A percentile compares a stretch with the other conserved stretches of the same genome.
These are phyloP conservation scores for Candida sanyaensis DNA, from an alignment of 1,139 yeast species.

Conservation along the genomic window DNA sequence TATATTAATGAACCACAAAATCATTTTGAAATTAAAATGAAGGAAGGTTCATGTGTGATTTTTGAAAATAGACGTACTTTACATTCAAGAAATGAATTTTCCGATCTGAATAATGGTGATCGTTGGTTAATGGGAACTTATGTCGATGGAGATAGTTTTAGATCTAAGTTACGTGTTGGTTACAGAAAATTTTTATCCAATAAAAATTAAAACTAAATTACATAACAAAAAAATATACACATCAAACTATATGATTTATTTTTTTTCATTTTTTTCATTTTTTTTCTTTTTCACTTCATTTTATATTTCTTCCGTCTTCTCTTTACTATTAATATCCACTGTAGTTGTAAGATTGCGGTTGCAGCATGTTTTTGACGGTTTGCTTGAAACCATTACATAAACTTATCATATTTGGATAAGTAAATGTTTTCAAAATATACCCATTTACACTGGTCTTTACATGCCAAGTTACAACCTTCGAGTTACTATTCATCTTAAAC, in stretches of 20 bases:
- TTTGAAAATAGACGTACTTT: slow-evolving; percentile 75
- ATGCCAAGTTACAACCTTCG: slow-evolving; percentile 84
- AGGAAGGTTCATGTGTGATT: slow-evolving; percentile 66
- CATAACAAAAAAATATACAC: slow-evolving; percentile 5
- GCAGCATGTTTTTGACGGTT: slow-evolving; percentile 36
- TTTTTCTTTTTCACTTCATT: too few species aligned
- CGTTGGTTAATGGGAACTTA: slow-evolving; percentile 84
- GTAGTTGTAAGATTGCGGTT: slow-evolving; percentile 4
- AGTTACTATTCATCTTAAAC: slow-evolving; percentile 73
- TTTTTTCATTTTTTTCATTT: too few species aligned
- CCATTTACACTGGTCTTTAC: slow-evolving; percentile 89
- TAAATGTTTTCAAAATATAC: slow-evolving; percentile 72
- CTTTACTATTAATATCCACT: slow-evolving; percentile 6
- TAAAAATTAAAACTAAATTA: slow-evolving; percentile 5
- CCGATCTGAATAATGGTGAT: slow-evolving; percentile 50
- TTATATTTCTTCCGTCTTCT: too few species aligned
- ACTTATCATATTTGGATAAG: slow-evolving; percentile 83
- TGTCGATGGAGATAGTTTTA: slow-evolving; percentile 70
- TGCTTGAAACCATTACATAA: slow-evolving; percentile 93
- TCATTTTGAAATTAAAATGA: slow-evolving; percentile 57
- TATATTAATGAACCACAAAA: slow-evolving; percentile 56
- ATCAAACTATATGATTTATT: too few species aligned
- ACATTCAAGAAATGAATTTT: slow-evolving; percentile 68
- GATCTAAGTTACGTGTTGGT: slow-evolving; percentile 55
- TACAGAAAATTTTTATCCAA: slow-evolving; percentile 13